Base-by-base conservation (phyloP, 192 early-diverging fungal genomes). In the Coemansia biformis region DNA sequence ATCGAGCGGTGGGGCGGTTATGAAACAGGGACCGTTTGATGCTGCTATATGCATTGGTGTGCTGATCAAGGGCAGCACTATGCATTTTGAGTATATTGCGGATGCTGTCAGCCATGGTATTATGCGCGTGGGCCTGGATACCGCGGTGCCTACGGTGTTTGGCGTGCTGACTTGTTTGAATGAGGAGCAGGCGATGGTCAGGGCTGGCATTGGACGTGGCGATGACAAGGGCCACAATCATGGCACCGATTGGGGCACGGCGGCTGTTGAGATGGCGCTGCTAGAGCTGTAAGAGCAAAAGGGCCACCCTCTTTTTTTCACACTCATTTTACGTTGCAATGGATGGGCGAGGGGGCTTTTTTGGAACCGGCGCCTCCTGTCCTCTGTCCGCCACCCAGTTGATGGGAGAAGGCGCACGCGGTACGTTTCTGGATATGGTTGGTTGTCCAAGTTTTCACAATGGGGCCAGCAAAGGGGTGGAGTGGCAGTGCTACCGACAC, bases 51-150 rank as follows among this genome's bases (percentile, higher is more conserved):
- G 86, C 47, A 86, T 99, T 63, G 96, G 96, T 26, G 90, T 99
- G 16, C 82, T 99, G 39, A 98, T 99, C 81, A 99, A 98, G 83
- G 96, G 96, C 48, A 80, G 82, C 43, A 99, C 96, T 14, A 91
- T 94, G 83, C 96, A 99, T 53, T 99, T 96, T 81, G 96, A 98
- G 75, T 99, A 99, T 65, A 99, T 99, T 46, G 82, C 87, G n/a
- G 96, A 99, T 38, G 89, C 95, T 0, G 83, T 86, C 1, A 82
- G 80, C 29, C 87, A 93, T 14, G 96, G 93, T 0, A 75, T 99
- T 32, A 99, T 97, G 93, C 78, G 86, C n/a, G 95, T 99, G 18
- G 88, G 90, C 4, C 67, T 99, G 33, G 92, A 98, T 41, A 80
- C 84, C 0, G 79, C 80, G 8, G 76, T 87, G 2, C 96, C 96